Percentiles rank a stretch among this genome's conserved stretches.
Evolutionary conservation across 495 filamentous ascomycete species (phyloP).

Genomic region (Neurospora sp.): DNA sequence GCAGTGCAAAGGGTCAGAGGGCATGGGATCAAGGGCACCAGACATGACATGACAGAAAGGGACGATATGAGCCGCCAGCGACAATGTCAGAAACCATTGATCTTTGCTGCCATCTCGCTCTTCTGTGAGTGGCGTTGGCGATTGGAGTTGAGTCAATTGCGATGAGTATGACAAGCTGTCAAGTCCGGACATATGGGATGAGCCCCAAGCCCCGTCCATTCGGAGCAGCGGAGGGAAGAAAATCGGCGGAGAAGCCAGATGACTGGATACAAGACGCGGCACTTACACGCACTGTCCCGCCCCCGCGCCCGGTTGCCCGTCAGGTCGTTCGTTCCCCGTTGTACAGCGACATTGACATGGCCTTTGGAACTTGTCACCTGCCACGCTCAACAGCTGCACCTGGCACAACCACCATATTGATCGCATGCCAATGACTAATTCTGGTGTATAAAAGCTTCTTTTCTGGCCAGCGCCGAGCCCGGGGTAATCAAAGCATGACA

Average conservation of each 20-base stretch:
- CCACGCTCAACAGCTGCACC: background rate
- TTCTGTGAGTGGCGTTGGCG: background rate
- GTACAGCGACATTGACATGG: background rate
- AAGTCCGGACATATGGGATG: slow-evolving; percentile 4
- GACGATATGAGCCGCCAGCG: background rate
- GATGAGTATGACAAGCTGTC: background rate
- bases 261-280: background rate
- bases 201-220: slow-evolving; percentile 4
- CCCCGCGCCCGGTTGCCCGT: background rate
- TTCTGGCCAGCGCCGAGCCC: background rate
- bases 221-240: slow-evolving; percentile 9
- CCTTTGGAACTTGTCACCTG: background rate
- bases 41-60: background rate
- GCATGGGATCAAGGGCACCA: background rate
- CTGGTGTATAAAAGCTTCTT: background rate
- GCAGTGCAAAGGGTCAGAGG: background rate
- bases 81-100: background rate
- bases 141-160: background rate
- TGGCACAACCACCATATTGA: background rate
- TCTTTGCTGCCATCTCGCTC: background rate
- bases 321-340: background rate
- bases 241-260: background rate
- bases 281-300: background rate
- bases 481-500: background rate
- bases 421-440: background rate